Percentiles rank a stretch among this genome's conserved stretches.
These are phyloP conservation scores for Cladobotryum protrusum DNA, from an alignment of 2,329 filamentous ascomycete species.

Conservation along the genomic window DNA sequence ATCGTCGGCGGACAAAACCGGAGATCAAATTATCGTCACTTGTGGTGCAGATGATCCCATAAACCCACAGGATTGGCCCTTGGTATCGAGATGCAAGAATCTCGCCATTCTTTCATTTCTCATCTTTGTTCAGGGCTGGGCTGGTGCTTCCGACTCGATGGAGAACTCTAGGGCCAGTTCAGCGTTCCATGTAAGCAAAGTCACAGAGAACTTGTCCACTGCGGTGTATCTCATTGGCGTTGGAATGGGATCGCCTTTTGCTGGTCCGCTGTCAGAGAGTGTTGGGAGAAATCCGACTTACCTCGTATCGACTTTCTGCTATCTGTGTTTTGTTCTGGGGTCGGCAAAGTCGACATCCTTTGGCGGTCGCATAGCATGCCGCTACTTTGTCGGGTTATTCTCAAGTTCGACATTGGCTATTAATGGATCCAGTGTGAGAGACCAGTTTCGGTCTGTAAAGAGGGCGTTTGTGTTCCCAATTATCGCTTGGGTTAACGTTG, in stretches of 20 bases:
- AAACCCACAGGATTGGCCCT: constrained; percentile 38
- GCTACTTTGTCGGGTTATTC: constrained; percentile 44
- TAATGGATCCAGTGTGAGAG: constrained; percentile 39
- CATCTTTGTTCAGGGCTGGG: constrained; percentile 41
- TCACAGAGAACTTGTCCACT: constrained; percentile 38
- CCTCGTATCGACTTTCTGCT: constrained; percentile 37
- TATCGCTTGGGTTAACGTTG: constrained; percentile 39
- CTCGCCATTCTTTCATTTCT: constrained; percentile 32
- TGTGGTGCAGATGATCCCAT: constrained; percentile 24
- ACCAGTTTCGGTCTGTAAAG: constrained; percentile 42
- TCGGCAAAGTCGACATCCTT: constrained; percentile 41
- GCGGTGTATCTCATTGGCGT: constrained; percentile 43
- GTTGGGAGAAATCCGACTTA: constrained; percentile 44
- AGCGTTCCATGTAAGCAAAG: constrained; percentile 38
- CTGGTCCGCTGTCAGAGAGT: constrained; percentile 43
- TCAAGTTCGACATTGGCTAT: constrained; percentile 28
- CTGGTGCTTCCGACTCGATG: constrained; percentile 43
- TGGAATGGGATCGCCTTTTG: constrained; percentile 40
- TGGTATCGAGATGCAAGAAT: constrained; percentile 22
- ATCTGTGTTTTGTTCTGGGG: constrained; percentile 43
- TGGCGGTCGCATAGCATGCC: constrained; percentile 39
- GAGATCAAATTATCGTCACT: background rate
- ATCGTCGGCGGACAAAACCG: too few relatives aligned
- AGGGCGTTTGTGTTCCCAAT: constrained; percentile 44
- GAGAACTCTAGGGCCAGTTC: constrained; percentile 33